phyloP scores from a whole-genome alignment of 352 stramenopile genomes.

The Pythium phragmitis region DNA sequence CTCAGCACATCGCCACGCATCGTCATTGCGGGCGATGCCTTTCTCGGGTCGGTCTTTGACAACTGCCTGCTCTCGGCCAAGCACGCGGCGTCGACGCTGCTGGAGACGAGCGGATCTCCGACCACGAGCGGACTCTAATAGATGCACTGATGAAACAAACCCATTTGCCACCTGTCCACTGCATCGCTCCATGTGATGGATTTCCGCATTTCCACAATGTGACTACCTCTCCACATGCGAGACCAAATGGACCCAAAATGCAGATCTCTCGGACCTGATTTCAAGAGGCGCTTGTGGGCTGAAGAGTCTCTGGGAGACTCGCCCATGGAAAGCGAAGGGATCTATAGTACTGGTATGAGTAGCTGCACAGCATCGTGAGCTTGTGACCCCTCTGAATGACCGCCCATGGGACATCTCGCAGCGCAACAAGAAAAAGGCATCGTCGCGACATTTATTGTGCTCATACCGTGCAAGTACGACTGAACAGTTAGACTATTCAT shows the following conservation, averaged over 20 bases:
- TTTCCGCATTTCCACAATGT: neutral
- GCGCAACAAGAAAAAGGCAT: neutral
- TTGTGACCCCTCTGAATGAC: neutral
- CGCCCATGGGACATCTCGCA: neutral
- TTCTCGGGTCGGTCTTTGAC: constrained; percentile 70
- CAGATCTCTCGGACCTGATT: neutral
- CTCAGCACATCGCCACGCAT: constrained; percentile 55
- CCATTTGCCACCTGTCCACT: too few relatives aligned
- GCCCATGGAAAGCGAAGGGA: neutral
- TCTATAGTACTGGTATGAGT: neutral
- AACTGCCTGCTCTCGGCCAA: constrained; percentile 70
- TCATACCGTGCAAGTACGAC: neutral
- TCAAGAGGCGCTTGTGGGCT: neutral
- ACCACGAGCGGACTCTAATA: constrained; percentile 40
- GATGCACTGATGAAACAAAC: neutral
- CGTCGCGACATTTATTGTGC: neutral
- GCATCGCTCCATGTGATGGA: too few relatives aligned
- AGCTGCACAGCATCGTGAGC: too few relatives aligned
- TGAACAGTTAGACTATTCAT: neutral
- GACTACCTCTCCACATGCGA: too few relatives aligned
- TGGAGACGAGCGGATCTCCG: neutral
- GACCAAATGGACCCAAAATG: too few relatives aligned
- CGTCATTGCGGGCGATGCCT: constrained; percentile 62
- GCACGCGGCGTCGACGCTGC: constrained; percentile 13
- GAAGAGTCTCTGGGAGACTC: too few relatives aligned